These are phyloP conservation scores for Conoideocrella luteorostrata DNA, from an alignment of 2,329 filamentous ascomycete genomes.

Conservation along the genomic window DNA sequence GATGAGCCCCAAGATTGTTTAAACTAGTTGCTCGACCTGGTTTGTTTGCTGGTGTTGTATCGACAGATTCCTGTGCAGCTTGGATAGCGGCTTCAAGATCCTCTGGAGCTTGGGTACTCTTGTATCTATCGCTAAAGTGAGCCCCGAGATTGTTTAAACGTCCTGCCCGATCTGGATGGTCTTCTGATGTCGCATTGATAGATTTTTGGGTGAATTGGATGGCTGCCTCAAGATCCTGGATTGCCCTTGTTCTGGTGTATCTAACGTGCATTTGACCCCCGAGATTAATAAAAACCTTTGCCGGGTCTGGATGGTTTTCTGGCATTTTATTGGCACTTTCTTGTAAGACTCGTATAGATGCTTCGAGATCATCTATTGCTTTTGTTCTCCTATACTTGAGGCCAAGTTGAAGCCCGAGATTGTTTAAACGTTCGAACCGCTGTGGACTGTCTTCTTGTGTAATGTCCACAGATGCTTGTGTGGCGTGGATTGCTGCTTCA, in stretches of 20 bases:
- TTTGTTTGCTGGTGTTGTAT: not conserved
- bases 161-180: not conserved
- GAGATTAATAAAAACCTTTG: not conserved
- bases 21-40: not conserved
- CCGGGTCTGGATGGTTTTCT: not conserved
- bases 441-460: not conserved
- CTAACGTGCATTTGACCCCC: slow-evolving; percentile 11
- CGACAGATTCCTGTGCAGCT: no score
- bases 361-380: not conserved
- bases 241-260: not conserved
- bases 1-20: not conserved
- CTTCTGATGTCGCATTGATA: not conserved
- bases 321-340: not conserved
- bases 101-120: not conserved
- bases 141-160: not conserved
- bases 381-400: slow-evolving; percentile 5
- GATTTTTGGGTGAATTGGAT: not conserved
- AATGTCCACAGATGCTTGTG: not conserved
- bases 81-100: not conserved
- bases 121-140: not conserved
- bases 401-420: slow-evolving; percentile 10
- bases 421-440: not conserved
- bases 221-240: not conserved
- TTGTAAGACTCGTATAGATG: not conserved
- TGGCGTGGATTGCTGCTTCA: not conserved